Percentiles rank a stretch among this genome's conserved stretches.
Conservation (phyloP, 768 basidiomycete species). For the Rhizopogon rudus region DNA sequence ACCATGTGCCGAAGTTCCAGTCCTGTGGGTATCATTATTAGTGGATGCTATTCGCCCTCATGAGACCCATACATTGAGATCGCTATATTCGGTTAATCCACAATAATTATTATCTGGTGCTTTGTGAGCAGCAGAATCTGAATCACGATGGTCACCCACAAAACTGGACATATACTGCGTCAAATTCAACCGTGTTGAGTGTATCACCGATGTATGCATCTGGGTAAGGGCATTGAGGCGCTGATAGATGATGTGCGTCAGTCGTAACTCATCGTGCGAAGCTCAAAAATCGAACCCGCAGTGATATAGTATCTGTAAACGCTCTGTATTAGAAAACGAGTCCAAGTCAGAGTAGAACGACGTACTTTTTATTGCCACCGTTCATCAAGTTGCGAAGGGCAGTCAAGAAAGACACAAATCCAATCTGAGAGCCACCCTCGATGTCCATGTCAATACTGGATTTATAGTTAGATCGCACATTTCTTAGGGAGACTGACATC, state of each 20-base stretch:
- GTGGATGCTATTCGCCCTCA: neutral
- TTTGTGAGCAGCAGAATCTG: neutral
- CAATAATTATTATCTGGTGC: constrained; percentile 43
- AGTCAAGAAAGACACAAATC: constrained; percentile 25
- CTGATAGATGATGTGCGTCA: constrained; percentile 10
- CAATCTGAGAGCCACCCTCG: constrained; percentile 35
- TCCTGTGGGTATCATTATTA: constrained; percentile 30
- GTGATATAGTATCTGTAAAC: constrained; percentile 37
- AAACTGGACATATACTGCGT: constrained; percentile 49
- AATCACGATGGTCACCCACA: constrained; percentile 18
- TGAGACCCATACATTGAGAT: constrained; percentile 26
- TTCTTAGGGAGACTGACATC: neutral
- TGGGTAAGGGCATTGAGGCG: constrained; percentile 44
- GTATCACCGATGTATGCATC: constrained; percentile 40
- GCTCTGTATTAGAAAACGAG: neutral
- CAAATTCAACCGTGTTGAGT: constrained; percentile 38
- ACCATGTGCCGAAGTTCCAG: constrained; percentile 40
- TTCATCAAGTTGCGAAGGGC: constrained; percentile 23
- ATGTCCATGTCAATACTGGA: constrained; percentile 41
- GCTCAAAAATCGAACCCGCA: constrained; percentile 24
- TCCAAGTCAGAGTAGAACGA: neutral
- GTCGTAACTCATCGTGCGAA: neutral
- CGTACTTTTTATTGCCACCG: constrained; percentile 22
- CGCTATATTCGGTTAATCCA: constrained; percentile 36
- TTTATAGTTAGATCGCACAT: neutral